Evolutionary conservation across 352 stramenopile genomes (phyloP).

Genomic region (Phytopythium kandeliae): DNA sequence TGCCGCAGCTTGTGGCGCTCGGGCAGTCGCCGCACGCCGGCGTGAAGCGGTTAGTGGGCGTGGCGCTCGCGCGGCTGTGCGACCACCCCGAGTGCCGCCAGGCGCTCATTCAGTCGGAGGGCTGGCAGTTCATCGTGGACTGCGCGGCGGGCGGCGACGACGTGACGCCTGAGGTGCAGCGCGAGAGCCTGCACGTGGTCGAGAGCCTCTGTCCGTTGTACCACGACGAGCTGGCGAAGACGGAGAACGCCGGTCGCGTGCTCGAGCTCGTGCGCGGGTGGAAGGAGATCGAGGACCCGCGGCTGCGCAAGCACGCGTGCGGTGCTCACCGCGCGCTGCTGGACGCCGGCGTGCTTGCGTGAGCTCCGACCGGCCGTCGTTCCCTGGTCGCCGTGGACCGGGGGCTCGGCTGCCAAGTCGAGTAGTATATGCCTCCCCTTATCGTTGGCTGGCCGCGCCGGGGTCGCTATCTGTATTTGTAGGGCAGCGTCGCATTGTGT

Average conservation of each 20-base stretch:
- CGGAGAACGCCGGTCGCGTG: conserved; percentile 46
- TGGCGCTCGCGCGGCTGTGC: conserved; percentile 71
- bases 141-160: conserved; percentile 52
- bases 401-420: not conserved
- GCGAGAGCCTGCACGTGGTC: conserved; percentile 83
- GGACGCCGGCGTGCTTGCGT: conserved; percentile 71
- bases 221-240: conserved; percentile 72
- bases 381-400: no score
- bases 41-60: conserved; percentile 59
- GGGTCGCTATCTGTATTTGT: not conserved
- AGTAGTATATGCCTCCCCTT: conserved; percentile 6
- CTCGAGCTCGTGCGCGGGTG: conserved; percentile 67
- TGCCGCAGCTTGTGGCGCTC: conserved; percentile 63
- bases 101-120: conserved; percentile 72
- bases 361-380: no score
- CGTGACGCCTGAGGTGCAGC: conserved; percentile 70
- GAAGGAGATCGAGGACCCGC: conserved; percentile 79
- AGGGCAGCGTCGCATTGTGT: no score
- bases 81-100: conserved; percentile 82
- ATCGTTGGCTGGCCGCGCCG: not conserved
- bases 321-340: conserved; percentile 73
- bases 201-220: conserved; percentile 81
- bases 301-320: conserved; percentile 83
- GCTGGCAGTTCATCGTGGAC: conserved; percentile 82
- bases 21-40: conserved; percentile 56